Base-by-base conservation (phyloP, 257 asterid genomes). In the Ballota nigra region DNA sequence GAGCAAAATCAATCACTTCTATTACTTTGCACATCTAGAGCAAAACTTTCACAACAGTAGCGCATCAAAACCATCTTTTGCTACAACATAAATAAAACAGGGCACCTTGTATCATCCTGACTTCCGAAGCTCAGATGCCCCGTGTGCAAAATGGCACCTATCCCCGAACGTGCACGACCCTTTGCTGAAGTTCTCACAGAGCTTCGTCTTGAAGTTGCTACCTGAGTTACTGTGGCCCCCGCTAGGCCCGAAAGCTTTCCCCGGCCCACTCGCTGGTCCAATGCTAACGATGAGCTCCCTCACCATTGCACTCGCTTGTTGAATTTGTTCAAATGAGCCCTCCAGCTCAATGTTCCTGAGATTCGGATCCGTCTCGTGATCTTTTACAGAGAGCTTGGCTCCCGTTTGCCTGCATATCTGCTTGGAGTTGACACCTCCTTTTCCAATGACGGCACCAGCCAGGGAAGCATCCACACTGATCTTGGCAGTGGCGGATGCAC, bases 71-170 rank as follows among this genome's bases (percentile, higher is more conserved):
- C 57, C 28, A 26, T 41, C 38, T 18, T 8, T 9, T 5, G 47
- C 49, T 28, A 43, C 34, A 65, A 57, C 68, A 24, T 13, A 13
- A 20, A 59, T n/a, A 59, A 5, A 23, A 12, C 33, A 6, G 11
- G 9, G 18, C 22, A 5, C 18, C 34, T n/a, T 15, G 0, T 2
- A 28, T 81, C 22, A 75, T 57, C 22, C 93, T 0, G 88, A 57
- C 79, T 83, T 84, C 40, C 96, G 87, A 58, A 92, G 70, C 83
- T 92, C 97, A 34, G 85, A 80, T 9, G 79, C 91, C 52, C 98
- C 98, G n/a, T 93, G 98, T 4, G 98, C 98, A 45, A 93, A 93
- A 75, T 93, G 96, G 75, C 98, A 93, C 86, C 92, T 78, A 7
- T 89, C 97, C 15, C 95, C 98, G 31, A 93, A 93, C 0, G 98